Evolutionary conservation across 495 filamentous ascomycete genomes (phyloP), one percentile per base, ranked within the genome.

Genomic region (Glonium stellatum): DNA sequence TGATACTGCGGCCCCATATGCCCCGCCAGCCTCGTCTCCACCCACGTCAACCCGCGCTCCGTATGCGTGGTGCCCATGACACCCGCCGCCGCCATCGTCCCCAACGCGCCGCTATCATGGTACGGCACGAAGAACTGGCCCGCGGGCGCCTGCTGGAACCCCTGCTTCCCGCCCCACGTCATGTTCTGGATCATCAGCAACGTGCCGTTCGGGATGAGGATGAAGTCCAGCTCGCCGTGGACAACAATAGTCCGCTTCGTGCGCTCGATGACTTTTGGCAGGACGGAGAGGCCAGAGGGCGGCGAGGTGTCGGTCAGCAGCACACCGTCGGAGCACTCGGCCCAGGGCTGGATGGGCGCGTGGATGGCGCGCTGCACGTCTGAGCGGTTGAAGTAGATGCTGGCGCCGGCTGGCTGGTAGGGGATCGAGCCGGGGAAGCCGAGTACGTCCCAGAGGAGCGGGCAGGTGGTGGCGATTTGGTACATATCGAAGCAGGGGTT

Each of bases 181-280:
- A 92, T 89, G 69, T 91, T 92, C 65, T 93, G 88, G 41, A 92
- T 86, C 19, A 80, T 82, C 13, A 87, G 73, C 0, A 93, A 76
- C 0, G 85, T 83, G 11, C 88, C 87, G 63, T 90, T 87, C 49
- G 76, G 60, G 23, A 88, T 74, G 4, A 89, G 73, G 39, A 83
- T 76, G 69, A 81, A 79, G 67, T 88, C 84, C 21, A 80, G 79
- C 62, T 79, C 74, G 8, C 86, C 87, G 65, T 90, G 85, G 6
- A 70, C 81, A 65, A 92, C 82, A 37, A 92, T 76, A 8, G 86
- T 86, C 49, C 84, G 81, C 25, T 88, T 78, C 0, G 84, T 84
- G 23, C 77, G 73, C 61, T 90, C 87, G 58, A 92, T 89, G n/a
- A 92, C 82, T 34, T 79, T 67, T 0, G 87, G 87, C 1, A 91